Evolutionary conservation across 805 yeast species (phyloP).

Genomic region (Suhomyces kilbournensis): DNA sequence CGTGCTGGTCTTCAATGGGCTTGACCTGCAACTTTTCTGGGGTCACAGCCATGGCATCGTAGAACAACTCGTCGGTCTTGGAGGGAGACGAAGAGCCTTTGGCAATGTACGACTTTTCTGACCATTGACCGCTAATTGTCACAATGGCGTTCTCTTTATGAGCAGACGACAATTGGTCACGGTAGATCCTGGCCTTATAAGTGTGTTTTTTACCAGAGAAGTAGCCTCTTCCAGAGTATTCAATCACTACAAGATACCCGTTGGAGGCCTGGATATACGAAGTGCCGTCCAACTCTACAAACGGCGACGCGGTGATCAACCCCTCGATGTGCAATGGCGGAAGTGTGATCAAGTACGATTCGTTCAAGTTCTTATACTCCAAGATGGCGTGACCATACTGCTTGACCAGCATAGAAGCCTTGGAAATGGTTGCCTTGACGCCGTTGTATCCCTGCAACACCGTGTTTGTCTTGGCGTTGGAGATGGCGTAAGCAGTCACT

Average conservation of each 20-base stretch:
- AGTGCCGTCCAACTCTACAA: slow-evolving; percentile 88
- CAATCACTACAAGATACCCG: slow-evolving; percentile 72
- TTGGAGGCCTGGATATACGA: slow-evolving; percentile 79
- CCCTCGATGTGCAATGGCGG: slow-evolving; percentile 97
- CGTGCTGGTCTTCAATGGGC: slow-evolving; percentile 77
- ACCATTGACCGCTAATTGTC: slow-evolving; percentile 92
- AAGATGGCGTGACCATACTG: slow-evolving; percentile 90
- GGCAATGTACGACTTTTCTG: slow-evolving; percentile 64
- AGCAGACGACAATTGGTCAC: slow-evolving; percentile 46
- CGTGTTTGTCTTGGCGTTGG: slow-evolving; percentile 68
- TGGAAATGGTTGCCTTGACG: slow-evolving; percentile 76
- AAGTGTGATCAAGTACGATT: slow-evolving; percentile 74
- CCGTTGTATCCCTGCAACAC: slow-evolving; percentile 86
- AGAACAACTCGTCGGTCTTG: slow-evolving; percentile 51
- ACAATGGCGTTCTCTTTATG: slow-evolving; percentile 63
- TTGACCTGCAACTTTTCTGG: slow-evolving; percentile 67
- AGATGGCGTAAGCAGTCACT: slow-evolving; percentile 84
- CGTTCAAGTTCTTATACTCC: slow-evolving; percentile 58
- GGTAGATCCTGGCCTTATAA: slow-evolving; percentile 79
- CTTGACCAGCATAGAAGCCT: slow-evolving; percentile 76
- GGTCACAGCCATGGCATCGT: slow-evolving; percentile 52
- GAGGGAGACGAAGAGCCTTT: slow-evolving; percentile 51
- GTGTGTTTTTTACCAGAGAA: slow-evolving; percentile 92
- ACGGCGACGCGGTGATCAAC: slow-evolving; percentile 83
- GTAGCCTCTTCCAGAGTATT: slow-evolving; percentile 90